phyloP scores from a whole-genome alignment of 192 early-diverging fungal species.

The Backusella tuberculispora region DNA sequence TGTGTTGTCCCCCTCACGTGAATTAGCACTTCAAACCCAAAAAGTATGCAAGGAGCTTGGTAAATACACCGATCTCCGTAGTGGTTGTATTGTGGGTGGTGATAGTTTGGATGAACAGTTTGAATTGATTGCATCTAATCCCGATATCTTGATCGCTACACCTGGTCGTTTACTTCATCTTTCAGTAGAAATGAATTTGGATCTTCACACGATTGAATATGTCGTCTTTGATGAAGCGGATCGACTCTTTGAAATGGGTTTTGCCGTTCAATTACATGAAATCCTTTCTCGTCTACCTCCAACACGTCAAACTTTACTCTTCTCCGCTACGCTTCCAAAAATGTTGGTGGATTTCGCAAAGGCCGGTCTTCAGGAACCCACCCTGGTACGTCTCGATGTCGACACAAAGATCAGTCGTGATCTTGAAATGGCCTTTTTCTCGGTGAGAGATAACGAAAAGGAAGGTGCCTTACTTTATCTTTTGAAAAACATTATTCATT shows the following conservation, averaged over 20 bases:
- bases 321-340: constrained; percentile 95
- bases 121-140: constrained; percentile 88
- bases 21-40: constrained; percentile 95
- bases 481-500: constrained; percentile 75
- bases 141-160: constrained; percentile 89
- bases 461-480: constrained; percentile 89
- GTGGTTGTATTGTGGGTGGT: constrained; percentile 91
- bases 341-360: constrained; percentile 96
- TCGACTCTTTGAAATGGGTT: constrained; percentile 97
- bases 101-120: constrained; percentile 98
- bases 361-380: constrained; percentile 93
- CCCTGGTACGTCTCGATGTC: constrained; percentile 89
- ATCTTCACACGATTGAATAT: constrained; percentile 88
- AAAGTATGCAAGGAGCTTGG: constrained; percentile 91
- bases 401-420: constrained; percentile 95
- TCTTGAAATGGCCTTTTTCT: constrained; percentile 93
- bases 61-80: constrained; percentile 92
- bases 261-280: constrained; percentile 93
- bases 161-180: constrained; percentile 85
- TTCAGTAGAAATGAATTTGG: constrained; percentile 90
- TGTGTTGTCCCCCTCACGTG: constrained; percentile 92
- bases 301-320: constrained; percentile 88
- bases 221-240: constrained; percentile 99
- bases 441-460: constrained; percentile 83
- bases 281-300: constrained; percentile 84